These are phyloP conservation scores for Eragrostis nindensis DNA, from an alignment of 176 grass and related monocot genomes.

Conservation along the genomic window DNA sequence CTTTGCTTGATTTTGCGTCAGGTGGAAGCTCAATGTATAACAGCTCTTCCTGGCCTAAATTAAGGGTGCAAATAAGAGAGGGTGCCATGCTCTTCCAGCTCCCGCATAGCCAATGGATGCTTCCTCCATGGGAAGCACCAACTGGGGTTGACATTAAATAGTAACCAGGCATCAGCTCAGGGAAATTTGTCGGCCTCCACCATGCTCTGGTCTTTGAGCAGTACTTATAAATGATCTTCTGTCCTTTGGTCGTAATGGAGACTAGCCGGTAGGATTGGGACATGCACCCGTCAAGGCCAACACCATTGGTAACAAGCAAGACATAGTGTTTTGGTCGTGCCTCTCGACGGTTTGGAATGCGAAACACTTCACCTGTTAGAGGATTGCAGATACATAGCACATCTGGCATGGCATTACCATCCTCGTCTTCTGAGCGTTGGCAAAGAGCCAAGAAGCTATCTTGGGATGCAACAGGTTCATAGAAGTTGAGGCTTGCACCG, in stretches of 20 bases:
- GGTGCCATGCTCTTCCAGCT: background rate
- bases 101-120: conserved; percentile 26
- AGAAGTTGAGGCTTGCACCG: conserved; percentile 36
- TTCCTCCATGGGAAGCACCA: conserved; percentile 14
- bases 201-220: conserved; percentile 16
- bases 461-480: conserved; percentile 6
- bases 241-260: background rate
- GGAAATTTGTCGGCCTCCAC: background rate
- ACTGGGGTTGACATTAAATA: background rate
- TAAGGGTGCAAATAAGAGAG: background rate
- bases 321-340: background rate
- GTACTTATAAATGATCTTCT: background rate
- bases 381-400: conserved; percentile 17
- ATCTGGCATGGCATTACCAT: background rate
- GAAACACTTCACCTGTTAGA: conserved; percentile 27
- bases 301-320: conserved; percentile 10
- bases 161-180: conserved; percentile 8
- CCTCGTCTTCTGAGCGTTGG: background rate
- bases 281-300: background rate
- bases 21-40: conserved; percentile 20
- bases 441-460: conserved; percentile 1
- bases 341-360: background rate
- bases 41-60: background rate
- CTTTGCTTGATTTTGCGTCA: background rate
- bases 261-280: conserved; percentile 31